A percentile compares a stretch with the other conserved stretches of the same genome.
Conservation (phyloP, 1,284 basidiomycete species). For the Sporisorium iseilematis-ciliati region DNA sequence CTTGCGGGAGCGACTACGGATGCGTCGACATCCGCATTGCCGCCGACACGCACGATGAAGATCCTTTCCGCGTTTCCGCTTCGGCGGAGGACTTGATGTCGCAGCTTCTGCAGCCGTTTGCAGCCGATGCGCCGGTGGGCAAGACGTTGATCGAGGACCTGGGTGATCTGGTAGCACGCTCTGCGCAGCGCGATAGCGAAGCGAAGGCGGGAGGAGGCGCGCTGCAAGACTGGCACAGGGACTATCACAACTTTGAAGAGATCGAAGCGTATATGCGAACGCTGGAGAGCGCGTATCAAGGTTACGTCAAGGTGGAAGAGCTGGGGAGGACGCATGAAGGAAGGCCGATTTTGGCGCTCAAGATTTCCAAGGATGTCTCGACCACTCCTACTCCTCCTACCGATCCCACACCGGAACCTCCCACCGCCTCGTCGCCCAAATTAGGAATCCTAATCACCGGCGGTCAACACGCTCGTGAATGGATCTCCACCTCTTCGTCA, state of each 20-base stretch:
- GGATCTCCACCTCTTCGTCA: conserved; percentile 82
- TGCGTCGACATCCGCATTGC: conserved; percentile 39
- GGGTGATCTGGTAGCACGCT: conserved; percentile 14
- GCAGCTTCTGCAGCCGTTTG: conserved; percentile 12
- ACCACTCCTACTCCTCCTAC: conserved; percentile 4
- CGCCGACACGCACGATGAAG: conserved; percentile 13
- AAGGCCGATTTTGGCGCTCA: conserved; percentile 30
- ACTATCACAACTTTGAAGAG: conserved; percentile 42
- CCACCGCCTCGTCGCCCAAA: background rate
- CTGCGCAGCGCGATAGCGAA: background rate
- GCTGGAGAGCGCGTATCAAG: conserved; percentile 26
- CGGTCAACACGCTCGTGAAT: conserved; percentile 71
- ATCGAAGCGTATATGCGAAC: conserved; percentile 20
- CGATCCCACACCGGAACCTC: conserved; percentile 11
- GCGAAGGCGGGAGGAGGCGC: background rate
- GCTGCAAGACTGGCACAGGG: conserved; percentile 20
- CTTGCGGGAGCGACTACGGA: conserved; percentile 26
- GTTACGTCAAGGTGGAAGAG: conserved; percentile 26
- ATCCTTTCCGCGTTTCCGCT: background rate
- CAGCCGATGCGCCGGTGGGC: background rate
- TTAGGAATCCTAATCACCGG: conserved; percentile 42
- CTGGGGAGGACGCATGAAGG: conserved; percentile 45
- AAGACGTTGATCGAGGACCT: conserved; percentile 24
- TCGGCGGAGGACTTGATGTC: background rate
- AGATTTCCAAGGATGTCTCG: conserved; percentile 15